These are phyloP conservation scores for Globisporangium echinulatum DNA, from an alignment of 352 stramenopile species.

Conservation along the genomic window DNA sequence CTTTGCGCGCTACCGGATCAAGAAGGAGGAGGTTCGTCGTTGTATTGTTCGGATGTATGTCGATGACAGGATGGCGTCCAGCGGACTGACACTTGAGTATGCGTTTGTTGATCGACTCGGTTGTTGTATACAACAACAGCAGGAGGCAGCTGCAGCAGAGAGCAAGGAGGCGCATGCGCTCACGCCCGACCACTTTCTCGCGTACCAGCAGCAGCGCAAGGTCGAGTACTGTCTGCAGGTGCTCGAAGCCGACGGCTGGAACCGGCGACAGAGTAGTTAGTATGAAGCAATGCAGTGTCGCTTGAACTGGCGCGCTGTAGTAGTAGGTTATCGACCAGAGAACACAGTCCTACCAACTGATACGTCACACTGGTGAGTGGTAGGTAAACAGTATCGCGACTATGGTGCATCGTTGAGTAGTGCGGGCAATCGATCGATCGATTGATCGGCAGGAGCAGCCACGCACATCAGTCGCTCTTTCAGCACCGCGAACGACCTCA, in stretches of 20 bases:
- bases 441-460: too few species aligned
- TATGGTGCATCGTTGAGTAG: too few species aligned
- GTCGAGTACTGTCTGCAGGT: slow-evolving; percentile 49
- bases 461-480: too few species aligned
- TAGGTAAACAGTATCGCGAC: too few species aligned
- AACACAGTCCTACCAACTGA: too few species aligned
- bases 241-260: slow-evolving; percentile 42
- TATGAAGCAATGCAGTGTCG: background rate
- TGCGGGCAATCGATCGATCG: too few species aligned
- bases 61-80: background rate
- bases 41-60: background rate
- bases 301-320: too few species aligned
- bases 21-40: slow-evolving; percentile 45
- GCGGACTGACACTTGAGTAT: background rate
- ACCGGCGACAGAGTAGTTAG: slow-evolving; percentile 20
- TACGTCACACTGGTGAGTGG: too few species aligned
- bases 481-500: too few species aligned
- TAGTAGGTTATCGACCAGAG: too few species aligned
- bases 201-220: slow-evolving; percentile 55
- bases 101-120: background rate
- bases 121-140: slow-evolving; percentile 3
- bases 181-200: slow-evolving; percentile 43
- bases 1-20: slow-evolving; percentile 60
- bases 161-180: slow-evolving; percentile 20
- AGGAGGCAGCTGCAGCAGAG: slow-evolving; percentile 5